These are phyloP conservation scores for Claviceps monticola DNA, from an alignment of 2,329 filamentous ascomycete genomes.

Conservation along the genomic window DNA sequence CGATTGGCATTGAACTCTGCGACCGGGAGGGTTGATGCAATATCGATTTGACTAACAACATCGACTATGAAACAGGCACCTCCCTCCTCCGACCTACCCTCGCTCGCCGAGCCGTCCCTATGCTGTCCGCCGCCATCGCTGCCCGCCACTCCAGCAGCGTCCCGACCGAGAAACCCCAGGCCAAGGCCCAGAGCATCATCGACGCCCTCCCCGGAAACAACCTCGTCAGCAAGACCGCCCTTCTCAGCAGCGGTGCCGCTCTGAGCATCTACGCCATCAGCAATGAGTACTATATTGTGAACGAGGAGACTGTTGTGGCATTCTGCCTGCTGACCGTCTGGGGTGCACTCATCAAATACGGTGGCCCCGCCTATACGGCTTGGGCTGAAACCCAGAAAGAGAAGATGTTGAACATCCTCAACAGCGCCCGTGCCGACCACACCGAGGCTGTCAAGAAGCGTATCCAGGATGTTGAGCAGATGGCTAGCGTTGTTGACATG, in stretches of 20 bases:
- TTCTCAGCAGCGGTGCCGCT: slow-evolving; percentile 85
- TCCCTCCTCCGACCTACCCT: slow-evolving; percentile 77
- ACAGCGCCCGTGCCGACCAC: slow-evolving; percentile 87
- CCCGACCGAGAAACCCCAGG: slow-evolving; percentile 79
- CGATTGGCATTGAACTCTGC: not conserved
- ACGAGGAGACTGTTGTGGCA: slow-evolving; percentile 94
- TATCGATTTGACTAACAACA: not conserved
- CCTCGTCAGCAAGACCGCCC: slow-evolving; percentile 88
- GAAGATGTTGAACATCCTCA: slow-evolving; percentile 91
- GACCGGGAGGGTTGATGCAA: not conserved
- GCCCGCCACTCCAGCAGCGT: slow-evolving; percentile 62
- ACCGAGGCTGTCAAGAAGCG: slow-evolving; percentile 88
- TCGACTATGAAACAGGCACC: slow-evolving; percentile 48
- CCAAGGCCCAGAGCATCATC: slow-evolving; percentile 91
- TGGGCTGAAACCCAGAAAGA: slow-evolving; percentile 83
- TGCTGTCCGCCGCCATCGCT: slow-evolving; percentile 54
- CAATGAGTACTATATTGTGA: slow-evolving; percentile 99
- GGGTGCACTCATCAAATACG: slow-evolving; percentile 83
- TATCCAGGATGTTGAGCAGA: slow-evolving; percentile 89
- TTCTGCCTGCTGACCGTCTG: slow-evolving; percentile 90
- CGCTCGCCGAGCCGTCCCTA: slow-evolving; percentile 60
- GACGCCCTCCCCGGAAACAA: slow-evolving; percentile 86
- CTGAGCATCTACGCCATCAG: slow-evolving; percentile 88
- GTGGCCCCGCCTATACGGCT: slow-evolving; percentile 79
- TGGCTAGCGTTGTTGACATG: slow-evolving; percentile 85